Conservation (phyloP, 2,329 filamentous ascomycete species). For the Hymenoscyphus linearis region DNA sequence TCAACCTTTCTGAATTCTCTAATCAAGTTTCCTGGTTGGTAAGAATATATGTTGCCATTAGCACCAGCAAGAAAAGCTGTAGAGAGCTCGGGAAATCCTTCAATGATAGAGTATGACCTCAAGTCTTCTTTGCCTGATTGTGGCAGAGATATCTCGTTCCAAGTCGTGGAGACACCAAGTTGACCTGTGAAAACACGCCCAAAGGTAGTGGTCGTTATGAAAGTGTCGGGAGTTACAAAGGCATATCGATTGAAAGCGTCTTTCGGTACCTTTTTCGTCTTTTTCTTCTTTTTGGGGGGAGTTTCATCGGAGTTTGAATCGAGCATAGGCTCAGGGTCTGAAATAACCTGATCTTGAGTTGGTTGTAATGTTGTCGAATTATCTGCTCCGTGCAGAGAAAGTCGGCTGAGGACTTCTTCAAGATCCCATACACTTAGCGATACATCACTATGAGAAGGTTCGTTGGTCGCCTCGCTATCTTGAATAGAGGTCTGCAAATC, state of each 20-base stretch:
- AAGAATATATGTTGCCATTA: slow-evolving; percentile 34
- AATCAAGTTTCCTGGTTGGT: slow-evolving; percentile 13
- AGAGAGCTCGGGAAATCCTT: slow-evolving; percentile 33
- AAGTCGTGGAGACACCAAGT: slow-evolving; percentile 15
- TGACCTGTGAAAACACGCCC: slow-evolving; percentile 52
- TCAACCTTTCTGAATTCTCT: slow-evolving; percentile 19
- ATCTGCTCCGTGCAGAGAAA: neutral
- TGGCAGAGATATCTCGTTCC: slow-evolving; percentile 30
- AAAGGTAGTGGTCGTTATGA: slow-evolving; percentile 55
- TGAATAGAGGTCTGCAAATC: neutral
- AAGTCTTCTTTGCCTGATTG: slow-evolving; percentile 34
- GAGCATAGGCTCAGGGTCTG: neutral
- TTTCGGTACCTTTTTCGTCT: slow-evolving; percentile 33
- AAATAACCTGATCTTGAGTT: neutral
- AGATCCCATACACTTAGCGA: slow-evolving; percentile 9
- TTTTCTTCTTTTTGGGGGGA: slow-evolving; percentile 22
- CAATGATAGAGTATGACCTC: slow-evolving; percentile 42
- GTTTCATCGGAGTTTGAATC: neutral
- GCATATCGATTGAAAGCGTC: slow-evolving; percentile 57
- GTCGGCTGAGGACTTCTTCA: slow-evolving; percentile 8
- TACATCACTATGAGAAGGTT: neutral
- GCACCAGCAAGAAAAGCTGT: slow-evolving; percentile 42
- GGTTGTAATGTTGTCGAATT: neutral
- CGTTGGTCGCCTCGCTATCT: neutral
- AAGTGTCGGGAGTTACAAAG: slow-evolving; percentile 47